phyloP scores from a whole-genome alignment of 2,329 filamentous ascomycete species.

The Penicillium sumatraense region DNA sequence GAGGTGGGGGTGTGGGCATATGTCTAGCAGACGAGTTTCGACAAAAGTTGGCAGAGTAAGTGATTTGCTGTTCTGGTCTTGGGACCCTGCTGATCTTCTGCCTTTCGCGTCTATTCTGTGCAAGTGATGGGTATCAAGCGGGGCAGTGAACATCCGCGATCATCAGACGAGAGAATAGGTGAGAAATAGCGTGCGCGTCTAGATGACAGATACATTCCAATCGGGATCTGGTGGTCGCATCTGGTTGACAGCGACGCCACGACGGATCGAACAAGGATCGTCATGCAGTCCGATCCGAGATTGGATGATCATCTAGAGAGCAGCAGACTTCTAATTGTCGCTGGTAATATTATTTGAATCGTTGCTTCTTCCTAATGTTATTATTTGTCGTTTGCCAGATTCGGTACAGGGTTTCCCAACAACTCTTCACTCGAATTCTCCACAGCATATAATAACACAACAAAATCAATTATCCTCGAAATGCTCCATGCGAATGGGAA shows the following conservation, averaged over 20 bases:
- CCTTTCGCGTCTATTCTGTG: not conserved
- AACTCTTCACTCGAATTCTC: too few relatives aligned
- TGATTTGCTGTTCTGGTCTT: conserved; percentile 1
- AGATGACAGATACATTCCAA: conserved; percentile 20
- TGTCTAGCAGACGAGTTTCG: not conserved
- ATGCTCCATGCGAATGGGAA: too few relatives aligned
- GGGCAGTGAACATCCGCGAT: conserved; percentile 4
- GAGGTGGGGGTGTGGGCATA: conserved; percentile 1
- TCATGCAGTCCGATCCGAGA: conserved; percentile 4
- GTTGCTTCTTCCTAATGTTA: too few relatives aligned
- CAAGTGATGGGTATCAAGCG: not conserved
- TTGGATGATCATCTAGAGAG: conserved; percentile 3
- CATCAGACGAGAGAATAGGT: not conserved
- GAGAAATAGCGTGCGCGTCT: conserved; percentile 11
- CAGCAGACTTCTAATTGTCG: too few relatives aligned
- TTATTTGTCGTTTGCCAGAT: too few relatives aligned
- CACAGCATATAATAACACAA: too few relatives aligned
- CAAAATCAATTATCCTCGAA: too few relatives aligned
- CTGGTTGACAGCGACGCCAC: conserved; percentile 10
- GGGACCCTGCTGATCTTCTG: conserved; percentile 15
- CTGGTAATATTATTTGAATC: too few relatives aligned
- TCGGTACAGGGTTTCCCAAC: too few relatives aligned
- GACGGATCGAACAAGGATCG: conserved; percentile 27
- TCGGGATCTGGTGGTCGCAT: conserved; percentile 11
- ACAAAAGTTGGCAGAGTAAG: not conserved